Evolutionary conservation across 345 rosid genomes (phyloP), one percentile per base, ranked within the genome.

Genomic region (Dipteronia dyeriana): DNA sequence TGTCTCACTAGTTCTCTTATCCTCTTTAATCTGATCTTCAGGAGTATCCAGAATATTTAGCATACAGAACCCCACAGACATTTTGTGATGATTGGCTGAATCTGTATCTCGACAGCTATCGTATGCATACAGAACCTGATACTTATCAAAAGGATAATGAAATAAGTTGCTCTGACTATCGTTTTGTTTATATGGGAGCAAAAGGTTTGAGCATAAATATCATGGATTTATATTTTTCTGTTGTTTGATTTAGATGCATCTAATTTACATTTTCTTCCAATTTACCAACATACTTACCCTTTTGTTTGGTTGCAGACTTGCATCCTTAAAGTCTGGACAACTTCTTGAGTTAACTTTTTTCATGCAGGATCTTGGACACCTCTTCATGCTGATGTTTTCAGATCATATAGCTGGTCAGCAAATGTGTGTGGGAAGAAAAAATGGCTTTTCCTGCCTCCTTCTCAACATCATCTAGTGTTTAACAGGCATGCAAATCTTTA

Each of bases 361-460:
- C 49, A 19, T 83, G 77, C 88, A 95, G 98, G 98, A 79, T 91
- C 99, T 69, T 94, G 98, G 98, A 96, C 97, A 25, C 97, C 98
- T 79, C 90, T 95, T 79, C 98, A 95, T 61, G 97, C 97, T 68
- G 98, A 95, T 89, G 99, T 95, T 74, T 92, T 94, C 87, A 87
- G 97, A 84, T 94, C 99, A 29, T 94, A 87, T 79, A 96, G 97
- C 76, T 94, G 98, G 98, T 94, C 99, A 68, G 97, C 98, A 7
- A 96, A 94, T 41, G 95, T 91, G 3, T 95, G 98, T 57, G 98
- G 99, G 79, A 90, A 73, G 88, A 95, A 95, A 80, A 86, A 77
- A 79, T 95, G 97, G 98, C 82, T 90, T 76, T 90, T 94, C 73
- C 88, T 92, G 71, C 80, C 97, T 73, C 94, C 95, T 74, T 43